Percentiles rank a stretch among this genome's conserved stretches.
phyloP scores from a whole-genome alignment of 345 rosid species.

The Ricinus communis region DNA sequence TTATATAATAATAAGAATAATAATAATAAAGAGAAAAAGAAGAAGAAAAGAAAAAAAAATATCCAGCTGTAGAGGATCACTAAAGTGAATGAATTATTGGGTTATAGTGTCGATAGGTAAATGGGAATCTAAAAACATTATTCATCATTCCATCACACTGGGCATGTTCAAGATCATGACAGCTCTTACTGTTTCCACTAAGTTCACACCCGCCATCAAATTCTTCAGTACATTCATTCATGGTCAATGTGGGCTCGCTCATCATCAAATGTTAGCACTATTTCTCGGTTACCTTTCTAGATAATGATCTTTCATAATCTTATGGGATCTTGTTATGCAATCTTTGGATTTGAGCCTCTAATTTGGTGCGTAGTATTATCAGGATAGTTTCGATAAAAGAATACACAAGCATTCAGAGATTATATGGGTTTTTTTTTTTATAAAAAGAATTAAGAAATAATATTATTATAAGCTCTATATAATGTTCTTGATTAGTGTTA shows the following conservation, averaged over 20 bases:
- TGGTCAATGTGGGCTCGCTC: constrained; percentile 2
- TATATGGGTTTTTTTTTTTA: too few species aligned
- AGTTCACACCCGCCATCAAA: neutral
- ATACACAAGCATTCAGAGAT: too few species aligned
- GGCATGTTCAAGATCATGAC: constrained; percentile 21
- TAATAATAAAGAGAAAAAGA: too few species aligned
- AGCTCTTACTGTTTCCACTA: constrained; percentile 22
- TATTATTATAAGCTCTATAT: too few species aligned
- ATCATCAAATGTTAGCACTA: neutral
- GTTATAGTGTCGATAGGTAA: constrained; percentile 8
- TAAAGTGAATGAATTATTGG: constrained; percentile 51
- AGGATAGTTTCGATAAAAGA: too few species aligned
- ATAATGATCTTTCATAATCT: too few species aligned
- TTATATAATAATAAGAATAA: too few species aligned
- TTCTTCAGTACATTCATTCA: neutral
- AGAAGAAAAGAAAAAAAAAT: neutral
- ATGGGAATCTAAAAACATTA: constrained; percentile 13
- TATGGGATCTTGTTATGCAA: too few species aligned
- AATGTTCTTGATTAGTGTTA: too few species aligned
- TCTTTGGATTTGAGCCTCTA: too few species aligned
- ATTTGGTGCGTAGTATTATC: too few species aligned
- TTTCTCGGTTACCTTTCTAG: neutral
- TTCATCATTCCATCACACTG: neutral
- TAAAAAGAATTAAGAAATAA: too few species aligned
- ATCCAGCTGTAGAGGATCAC: constrained; percentile 55